phyloP scores from a whole-genome alignment of 805 yeast species.

The Ogataea ramenticola region DNA sequence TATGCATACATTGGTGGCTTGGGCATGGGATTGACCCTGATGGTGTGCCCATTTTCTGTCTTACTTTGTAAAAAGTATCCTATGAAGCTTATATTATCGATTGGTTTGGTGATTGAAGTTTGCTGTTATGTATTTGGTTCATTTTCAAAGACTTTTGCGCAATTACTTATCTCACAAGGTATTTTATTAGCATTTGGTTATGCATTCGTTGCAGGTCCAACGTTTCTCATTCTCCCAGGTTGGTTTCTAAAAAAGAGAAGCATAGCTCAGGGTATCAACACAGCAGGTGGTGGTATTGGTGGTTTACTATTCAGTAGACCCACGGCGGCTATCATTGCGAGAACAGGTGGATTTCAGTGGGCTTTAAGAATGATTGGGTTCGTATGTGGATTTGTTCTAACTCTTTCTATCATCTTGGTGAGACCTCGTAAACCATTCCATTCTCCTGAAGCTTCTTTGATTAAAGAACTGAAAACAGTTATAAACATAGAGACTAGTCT shows the following conservation, averaged over 20 bases:
- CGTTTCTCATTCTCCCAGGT: conserved; percentile 34
- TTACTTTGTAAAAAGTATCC: conserved; percentile 44
- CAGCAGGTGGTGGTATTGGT: conserved; percentile 47
- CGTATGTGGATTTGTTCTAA: conserved; percentile 18
- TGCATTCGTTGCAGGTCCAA: conserved; percentile 30
- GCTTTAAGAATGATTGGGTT: conserved; percentile 37
- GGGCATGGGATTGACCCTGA: conserved; percentile 47
- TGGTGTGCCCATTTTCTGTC: conserved; percentile 50
- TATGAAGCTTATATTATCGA: conserved; percentile 33
- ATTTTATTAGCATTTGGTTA: conserved; percentile 35
- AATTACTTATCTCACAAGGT: conserved; percentile 43
- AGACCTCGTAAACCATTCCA: conserved; percentile 16
- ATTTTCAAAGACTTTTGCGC: conserved; percentile 32
- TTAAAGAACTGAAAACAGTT: conserved; percentile 11
- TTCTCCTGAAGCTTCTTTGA: conserved; percentile 10
- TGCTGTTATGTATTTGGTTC: conserved; percentile 38
- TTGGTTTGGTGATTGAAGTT: conserved; percentile 35
- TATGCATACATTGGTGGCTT: conserved; percentile 53
- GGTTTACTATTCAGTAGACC: conserved; percentile 41
- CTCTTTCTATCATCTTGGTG: conserved; percentile 13
- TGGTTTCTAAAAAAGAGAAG: conserved; percentile 41
- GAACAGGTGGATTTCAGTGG: conserved; percentile 37
- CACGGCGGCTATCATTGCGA: conserved; percentile 32
- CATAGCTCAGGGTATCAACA: conserved; percentile 41
- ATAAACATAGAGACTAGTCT: conserved; percentile 7